phyloP scores from a whole-genome alignment of 2,329 filamentous ascomycete genomes.

The Rutstroemia sp. region DNA sequence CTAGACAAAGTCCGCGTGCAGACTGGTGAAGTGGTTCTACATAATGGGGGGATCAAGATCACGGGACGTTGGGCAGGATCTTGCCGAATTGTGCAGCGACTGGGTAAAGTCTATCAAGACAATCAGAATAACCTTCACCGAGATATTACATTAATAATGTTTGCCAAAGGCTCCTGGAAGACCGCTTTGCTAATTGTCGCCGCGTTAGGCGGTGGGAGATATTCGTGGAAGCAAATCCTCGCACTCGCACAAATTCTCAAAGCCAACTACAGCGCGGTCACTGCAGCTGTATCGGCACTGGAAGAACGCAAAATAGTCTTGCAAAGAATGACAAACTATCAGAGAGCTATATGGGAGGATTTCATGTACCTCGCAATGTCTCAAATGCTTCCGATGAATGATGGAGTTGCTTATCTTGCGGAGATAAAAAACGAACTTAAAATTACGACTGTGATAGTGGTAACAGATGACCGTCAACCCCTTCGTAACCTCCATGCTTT shows the following conservation, averaged over 20 bases:
- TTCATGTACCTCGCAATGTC: slow-evolving; percentile 4
- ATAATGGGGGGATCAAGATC: neutral
- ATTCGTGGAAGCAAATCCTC: neutral
- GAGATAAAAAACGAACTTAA: neutral
- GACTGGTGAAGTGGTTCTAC: neutral
- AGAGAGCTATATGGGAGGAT: neutral
- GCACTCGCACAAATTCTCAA: neutral
- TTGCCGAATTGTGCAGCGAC: neutral
- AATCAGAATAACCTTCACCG: neutral
- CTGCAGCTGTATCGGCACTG: neutral
- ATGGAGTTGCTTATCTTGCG: slow-evolving; percentile 2
- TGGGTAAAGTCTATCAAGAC: neutral
- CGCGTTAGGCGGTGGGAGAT: neutral
- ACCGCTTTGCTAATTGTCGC: neutral
- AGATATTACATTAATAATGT: neutral
- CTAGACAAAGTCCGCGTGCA: neutral
- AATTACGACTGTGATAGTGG: neutral
- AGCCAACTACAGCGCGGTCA: neutral
- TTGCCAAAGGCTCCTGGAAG: neutral
- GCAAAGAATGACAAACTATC: neutral
- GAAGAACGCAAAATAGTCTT: neutral
- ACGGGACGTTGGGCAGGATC: neutral
- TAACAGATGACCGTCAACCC: neutral
- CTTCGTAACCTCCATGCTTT: neutral
- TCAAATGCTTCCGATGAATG: slow-evolving; percentile 1